These are phyloP conservation scores for Neonectria hederae DNA, from an alignment of 2,329 filamentous ascomycete species.

Conservation along the genomic window DNA sequence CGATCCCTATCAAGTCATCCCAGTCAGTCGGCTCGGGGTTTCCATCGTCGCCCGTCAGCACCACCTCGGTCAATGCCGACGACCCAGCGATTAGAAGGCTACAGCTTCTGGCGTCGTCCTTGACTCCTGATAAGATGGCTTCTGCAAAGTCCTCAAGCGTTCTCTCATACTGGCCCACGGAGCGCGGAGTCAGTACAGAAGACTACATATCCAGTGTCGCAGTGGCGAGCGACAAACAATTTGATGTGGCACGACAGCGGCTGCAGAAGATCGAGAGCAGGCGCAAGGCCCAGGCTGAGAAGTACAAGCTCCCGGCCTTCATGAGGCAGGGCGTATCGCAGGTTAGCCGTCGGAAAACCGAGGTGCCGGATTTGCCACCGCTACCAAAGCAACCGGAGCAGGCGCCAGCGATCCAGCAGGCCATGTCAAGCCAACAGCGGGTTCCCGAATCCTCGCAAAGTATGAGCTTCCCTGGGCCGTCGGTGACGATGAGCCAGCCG, in stretches of 20 bases:
- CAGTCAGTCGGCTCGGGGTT: slow-evolving; percentile 33
- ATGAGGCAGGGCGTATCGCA: slow-evolving; percentile 40
- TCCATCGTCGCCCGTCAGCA: slow-evolving; percentile 35
- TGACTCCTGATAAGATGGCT: slow-evolving; percentile 41
- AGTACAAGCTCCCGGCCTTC: slow-evolving; percentile 45
- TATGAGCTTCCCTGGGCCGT: slow-evolving; percentile 41
- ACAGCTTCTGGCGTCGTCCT: slow-evolving; percentile 46
- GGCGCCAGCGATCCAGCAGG: slow-evolving; percentile 37
- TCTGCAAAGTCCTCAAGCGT: slow-evolving; percentile 43
- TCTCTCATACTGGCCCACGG: slow-evolving; percentile 52
- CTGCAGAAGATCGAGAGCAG: slow-evolving; percentile 46
- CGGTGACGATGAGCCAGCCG: slow-evolving; percentile 57
- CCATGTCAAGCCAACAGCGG: slow-evolving; percentile 50
- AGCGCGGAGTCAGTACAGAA: slow-evolving; percentile 47
- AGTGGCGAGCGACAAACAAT: slow-evolving; percentile 47
- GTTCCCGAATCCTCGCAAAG: slow-evolving; percentile 48
- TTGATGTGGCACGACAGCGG: slow-evolving; percentile 48
- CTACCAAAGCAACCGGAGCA: slow-evolving; percentile 25
- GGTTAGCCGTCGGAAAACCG: slow-evolving; percentile 23
- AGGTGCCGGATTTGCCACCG: slow-evolving; percentile 25
- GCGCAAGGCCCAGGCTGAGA: slow-evolving; percentile 48
- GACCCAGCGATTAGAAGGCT: slow-evolving; percentile 49
- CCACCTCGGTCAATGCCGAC: slow-evolving; percentile 15
- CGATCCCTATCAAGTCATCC: slow-evolving; percentile 38
- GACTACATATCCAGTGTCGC: slow-evolving; percentile 53